Evolutionary conservation across 2,329 filamentous ascomycete genomes (phyloP), one percentile per base, ranked within the genome.

Genomic region (Aspergillus ruber): DNA sequence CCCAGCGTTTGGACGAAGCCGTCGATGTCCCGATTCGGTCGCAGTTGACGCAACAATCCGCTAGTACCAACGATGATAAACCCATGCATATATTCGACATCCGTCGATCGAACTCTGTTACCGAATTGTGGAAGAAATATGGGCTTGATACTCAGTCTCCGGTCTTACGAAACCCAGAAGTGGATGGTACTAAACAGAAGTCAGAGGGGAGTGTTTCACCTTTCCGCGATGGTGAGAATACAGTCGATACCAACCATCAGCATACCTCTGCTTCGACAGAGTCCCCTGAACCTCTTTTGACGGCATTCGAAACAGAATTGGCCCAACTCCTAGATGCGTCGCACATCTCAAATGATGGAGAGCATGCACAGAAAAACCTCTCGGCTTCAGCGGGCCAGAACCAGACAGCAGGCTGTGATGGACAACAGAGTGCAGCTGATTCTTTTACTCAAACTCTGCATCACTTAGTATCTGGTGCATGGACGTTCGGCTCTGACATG

Each of bases 71-170:
- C 40, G 21, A 50, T 35, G 53, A 60, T 23, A 54, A 49, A 21
- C 59, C 65, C 17, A 69, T 74, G 60, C 73, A 75, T 56, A 59
- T 73, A 41, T 75, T 75, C 55, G 72, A 74, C 52, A 72, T 75
- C 47, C 62, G 61, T 48, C 66, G 67, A 44, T 65, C 68, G 33
- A 65, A 64, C 38, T 68, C 68, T 7, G 60, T 70, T 10, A 62
- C 63, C 5, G 61, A 70, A 41, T 49, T 69, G 27, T 73, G 70
- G 70, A 66, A 62, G 47, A 54, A 53, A 27, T 67, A 61, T 47
- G 62, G 66, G 45, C 47, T 42, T 25, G 51, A 52, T 13, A 41
- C 50, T 23, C 39, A 40, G 4, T 20, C 17, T 3, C 27, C 32
- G 33, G 43, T 43, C 35, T 32, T 35, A 6, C 29, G 45, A 33